Conservation (phyloP, 2,329 filamentous ascomycete genomes). For the Gnomoniopsis sp. region DNA sequence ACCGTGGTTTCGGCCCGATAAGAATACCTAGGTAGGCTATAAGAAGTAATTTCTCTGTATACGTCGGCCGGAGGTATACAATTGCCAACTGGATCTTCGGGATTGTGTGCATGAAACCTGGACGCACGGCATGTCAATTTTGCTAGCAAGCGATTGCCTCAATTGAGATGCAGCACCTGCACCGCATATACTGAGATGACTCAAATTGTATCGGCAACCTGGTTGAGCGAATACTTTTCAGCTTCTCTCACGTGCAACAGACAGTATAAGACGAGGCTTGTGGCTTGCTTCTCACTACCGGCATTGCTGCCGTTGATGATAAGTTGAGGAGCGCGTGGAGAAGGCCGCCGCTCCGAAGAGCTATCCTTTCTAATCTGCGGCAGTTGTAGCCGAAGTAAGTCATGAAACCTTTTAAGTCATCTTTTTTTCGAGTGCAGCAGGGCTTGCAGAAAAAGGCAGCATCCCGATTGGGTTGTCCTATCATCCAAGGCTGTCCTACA, state of each 20-base stretch:
- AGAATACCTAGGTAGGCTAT: not conserved
- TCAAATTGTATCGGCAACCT: not conserved
- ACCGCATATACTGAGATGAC: not conserved
- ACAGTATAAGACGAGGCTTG: not conserved
- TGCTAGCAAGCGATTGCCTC: not conserved
- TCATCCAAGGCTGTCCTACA: not conserved
- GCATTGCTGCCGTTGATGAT: not conserved
- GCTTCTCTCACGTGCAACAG: not conserved
- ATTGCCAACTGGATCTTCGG: too few species aligned
- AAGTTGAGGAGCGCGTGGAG: not conserved
- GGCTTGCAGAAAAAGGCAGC: not conserved
- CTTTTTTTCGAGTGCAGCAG: not conserved
- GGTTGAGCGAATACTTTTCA: not conserved
- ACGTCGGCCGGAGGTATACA: too few species aligned
- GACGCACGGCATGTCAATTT: not conserved
- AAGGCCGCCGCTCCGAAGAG: not conserved
- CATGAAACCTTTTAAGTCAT: not conserved
- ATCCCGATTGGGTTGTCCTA: not conserved
- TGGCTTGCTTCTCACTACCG: constrained; percentile 6
- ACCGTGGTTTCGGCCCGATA: not conserved
- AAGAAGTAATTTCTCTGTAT: not conserved
- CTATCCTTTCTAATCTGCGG: not conserved
- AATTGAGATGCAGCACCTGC: not conserved
- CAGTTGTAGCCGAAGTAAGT: not conserved
- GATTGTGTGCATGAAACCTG: not conserved